Evolutionary conservation across 139 green algal genomes (phyloP), one percentile per base, ranked within the genome.

Genomic region (Auxenochlorella pyrenoidosa): DNA sequence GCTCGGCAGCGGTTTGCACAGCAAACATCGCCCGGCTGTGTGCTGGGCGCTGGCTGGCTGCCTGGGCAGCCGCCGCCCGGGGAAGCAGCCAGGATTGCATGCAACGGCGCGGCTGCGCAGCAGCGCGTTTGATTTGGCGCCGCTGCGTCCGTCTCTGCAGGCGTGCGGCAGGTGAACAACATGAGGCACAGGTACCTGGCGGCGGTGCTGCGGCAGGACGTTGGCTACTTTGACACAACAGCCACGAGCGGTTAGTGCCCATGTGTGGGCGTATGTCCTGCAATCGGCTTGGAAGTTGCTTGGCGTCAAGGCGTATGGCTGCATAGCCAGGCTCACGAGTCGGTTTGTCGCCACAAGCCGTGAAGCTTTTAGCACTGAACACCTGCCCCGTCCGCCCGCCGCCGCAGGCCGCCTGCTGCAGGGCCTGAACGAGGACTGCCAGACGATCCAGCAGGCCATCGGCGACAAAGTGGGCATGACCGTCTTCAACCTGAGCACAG

Each of bases 211-310:
- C 84, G 89, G 22, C 96, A 99, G 92, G 96, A 99, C 30, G 87
- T 98, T 10, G 88, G 80, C 0, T 99, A 95, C 90, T 98, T 97
- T 82, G 97, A 99, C 82, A 91, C 88, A 2, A 68, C 93, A 0
- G 91, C 90, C 40, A 96, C 86, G 0, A 92, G 91, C 41, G 94
- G 94, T 85, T 54, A 75, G 41, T 40, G 60, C n/a, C n/a, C n/a
- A n/a, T n/a, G n/a, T n/a, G n/a, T n/a, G n/a, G n/a, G n/a, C n/a
- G n/a, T n/a, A n/a, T n/a, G n/a, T n/a, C n/a, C n/a, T n/a, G n/a
- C n/a, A n/a, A n/a, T n/a, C n/a, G n/a, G n/a, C n/a, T n/a, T n/a
- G n/a, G n/a, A n/a, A n/a, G n/a, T n/a, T n/a, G n/a, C n/a, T n/a
- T n/a, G n/a, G n/a, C n/a, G n/a, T n/a, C n/a, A n/a, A n/a, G n/a